Evolutionary conservation across 768 basidiomycete species (phyloP), one percentile per base, ranked within the genome.

Genomic region (Naganishia kalamii): DNA sequence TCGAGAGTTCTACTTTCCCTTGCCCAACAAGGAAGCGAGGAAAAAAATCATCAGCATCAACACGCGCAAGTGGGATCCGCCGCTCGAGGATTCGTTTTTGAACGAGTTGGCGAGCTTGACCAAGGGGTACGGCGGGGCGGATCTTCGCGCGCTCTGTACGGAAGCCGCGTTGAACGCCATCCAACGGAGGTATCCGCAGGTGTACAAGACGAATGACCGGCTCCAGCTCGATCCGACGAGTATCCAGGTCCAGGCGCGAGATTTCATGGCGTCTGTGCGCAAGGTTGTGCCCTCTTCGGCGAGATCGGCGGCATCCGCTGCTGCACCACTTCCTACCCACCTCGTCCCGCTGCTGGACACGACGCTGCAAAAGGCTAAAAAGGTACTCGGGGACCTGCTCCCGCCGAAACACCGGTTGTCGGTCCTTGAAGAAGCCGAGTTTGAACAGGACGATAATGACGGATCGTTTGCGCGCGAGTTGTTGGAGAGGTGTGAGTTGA

Each of bases 121-220:
- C 8, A 98, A 97, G 77, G 96, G 96, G 0, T 99, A 98, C 77
- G 96, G 90, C 27, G 96, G 96, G 68, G 96, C 96, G 40, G 96
- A 99, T 82, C 77, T 99, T 63, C 81, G 96, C 79, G 94, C 96
- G 0, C 80, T 99, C 4, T 97, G 94, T 71, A 98, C 96, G 6
- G 96, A 99, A 80, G 92, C 96, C 11, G 89, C 92, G 0, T 77
- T 99, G 70, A 98, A 98, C 72, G 94, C 94, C 0, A 89, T 99
- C 25, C 96, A 99, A 74, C 81, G 96, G 65, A 83, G 88, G 62
- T 99, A 99, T 77, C 96, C 96, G 0, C 96, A 99, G 76, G 92
- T 98, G 49, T 99, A 99, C 82, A 88, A 90, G 79, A 88, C 90
- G 4, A 85, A 83, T 33, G 92, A 98, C 67, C 83, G 96, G 11